Conservation (phyloP, 1,284 basidiomycete species). For the Heliocybe sulcata region DNA sequence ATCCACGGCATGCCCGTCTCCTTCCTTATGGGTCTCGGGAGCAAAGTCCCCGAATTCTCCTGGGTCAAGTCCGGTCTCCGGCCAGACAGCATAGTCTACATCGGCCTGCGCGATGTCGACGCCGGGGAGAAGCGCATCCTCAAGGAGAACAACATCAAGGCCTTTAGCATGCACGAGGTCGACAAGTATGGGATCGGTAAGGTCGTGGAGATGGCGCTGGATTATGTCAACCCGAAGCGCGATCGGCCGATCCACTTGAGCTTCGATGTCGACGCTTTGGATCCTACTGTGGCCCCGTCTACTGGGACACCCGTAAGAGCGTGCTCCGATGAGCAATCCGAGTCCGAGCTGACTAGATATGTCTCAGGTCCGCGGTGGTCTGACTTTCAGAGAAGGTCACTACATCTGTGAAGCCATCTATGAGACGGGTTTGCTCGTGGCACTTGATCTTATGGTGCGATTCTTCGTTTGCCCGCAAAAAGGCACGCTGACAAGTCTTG, state of each 20-base stretch:
- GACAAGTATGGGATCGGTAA: constrained; percentile 95
- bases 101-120: constrained; percentile 94
- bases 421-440: constrained; percentile 91
- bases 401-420: constrained; percentile 94
- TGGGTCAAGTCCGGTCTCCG: constrained; percentile 79
- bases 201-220: constrained; percentile 93
- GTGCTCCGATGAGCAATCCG: not conserved
- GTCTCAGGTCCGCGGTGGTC: constrained; percentile 78
- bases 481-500: not conserved
- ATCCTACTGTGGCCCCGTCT: constrained; percentile 90
- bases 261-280: constrained; percentile 95
- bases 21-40: constrained; percentile 80
- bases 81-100: constrained; percentile 81
- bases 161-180: constrained; percentile 97
- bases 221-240: constrained; percentile 84
- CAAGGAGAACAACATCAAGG: constrained; percentile 84
- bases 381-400: constrained; percentile 96
- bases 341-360: not conserved
- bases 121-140: constrained; percentile 86
- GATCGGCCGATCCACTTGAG: constrained; percentile 89
- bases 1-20: constrained; percentile 98
- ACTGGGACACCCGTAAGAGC: constrained; percentile 84
- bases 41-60: constrained; percentile 51
- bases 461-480: not conserved
- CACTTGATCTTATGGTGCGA: constrained; percentile 84